These are phyloP conservation scores for Bruguiera parviflora DNA, from an alignment of 345 rosid genomes.

Conservation along the genomic window DNA sequence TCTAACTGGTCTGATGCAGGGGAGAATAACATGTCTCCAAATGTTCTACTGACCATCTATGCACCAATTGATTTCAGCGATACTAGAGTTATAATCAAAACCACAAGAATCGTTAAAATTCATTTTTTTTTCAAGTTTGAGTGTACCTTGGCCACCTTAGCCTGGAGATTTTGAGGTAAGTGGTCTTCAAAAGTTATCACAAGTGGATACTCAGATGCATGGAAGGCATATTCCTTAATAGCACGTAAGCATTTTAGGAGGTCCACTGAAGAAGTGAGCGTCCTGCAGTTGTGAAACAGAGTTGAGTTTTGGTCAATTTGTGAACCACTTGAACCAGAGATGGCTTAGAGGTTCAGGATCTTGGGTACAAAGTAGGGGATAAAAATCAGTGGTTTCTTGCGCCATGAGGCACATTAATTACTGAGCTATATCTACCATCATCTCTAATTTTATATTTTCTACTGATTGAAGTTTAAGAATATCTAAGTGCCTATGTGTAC, in stretches of 20 bases:
- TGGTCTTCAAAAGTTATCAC: constrained; percentile 88
- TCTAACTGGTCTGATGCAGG: constrained; percentile 31
- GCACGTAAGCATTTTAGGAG: constrained; percentile 56
- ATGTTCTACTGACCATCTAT: constrained; percentile 55
- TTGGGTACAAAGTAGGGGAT: too few relatives aligned
- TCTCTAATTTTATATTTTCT: too few relatives aligned
- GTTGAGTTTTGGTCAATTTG: background rate
- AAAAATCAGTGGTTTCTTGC: too few relatives aligned
- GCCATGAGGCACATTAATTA: too few relatives aligned
- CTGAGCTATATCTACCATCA: too few relatives aligned
- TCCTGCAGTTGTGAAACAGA: constrained; percentile 31
- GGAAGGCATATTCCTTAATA: constrained; percentile 59
- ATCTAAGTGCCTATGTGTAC: too few relatives aligned
- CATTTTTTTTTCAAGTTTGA: background rate
- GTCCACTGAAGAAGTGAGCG: constrained; percentile 57
- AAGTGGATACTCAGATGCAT: constrained; percentile 66
- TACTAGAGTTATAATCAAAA: background rate
- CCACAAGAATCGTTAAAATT: constrained; percentile 3
- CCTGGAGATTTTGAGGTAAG: constrained; percentile 56
- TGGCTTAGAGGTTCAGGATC: background rate
- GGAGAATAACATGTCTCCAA: constrained; percentile 42
- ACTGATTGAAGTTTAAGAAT: too few relatives aligned
- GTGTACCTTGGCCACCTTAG: constrained; percentile 61
- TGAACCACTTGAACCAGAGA: background rate
- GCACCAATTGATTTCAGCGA: constrained; percentile 6